Base-by-base conservation (phyloP, 768 basidiomycete genomes). In the Russula ochroleuca region DNA sequence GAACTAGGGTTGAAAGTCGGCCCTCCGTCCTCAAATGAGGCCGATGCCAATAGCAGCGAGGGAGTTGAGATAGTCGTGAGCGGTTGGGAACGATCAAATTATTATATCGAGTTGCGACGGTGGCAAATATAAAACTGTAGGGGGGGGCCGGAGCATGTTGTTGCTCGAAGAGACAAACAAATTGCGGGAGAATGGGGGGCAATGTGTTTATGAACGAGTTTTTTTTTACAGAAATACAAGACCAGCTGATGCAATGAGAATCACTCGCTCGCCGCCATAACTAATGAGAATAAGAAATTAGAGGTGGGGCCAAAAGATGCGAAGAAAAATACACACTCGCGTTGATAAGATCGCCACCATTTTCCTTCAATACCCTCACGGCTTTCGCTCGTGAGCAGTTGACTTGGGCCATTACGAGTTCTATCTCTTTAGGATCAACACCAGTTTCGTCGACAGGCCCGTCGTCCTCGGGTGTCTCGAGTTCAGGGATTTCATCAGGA, bases 211-310 rank as follows among this genome's bases (percentile, higher is more conserved):
- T 55, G 25, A 28, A 38, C 33, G n/a, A 5, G 23, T 56, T 35
- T 59, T 35, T 59, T 28, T 45, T 65, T 65, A 64, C 53, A 56
- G 23, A 5, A 56, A 19, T 55, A 65, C 64, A 69, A 67, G 74
- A 74, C 71, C 74, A 67, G 73, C 64, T 72, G 69, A 58, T 40
- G 66, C 71, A 70, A 67, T 68, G 69, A 45, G 23, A 68, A 78
- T 81, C 79, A 94, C 79, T 90, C 90, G 85, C 88, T 92, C 69
- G 92, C 92, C 11, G 92, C 90, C 92, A 94, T 94, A 75, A 94
- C 92, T 94, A 51, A 33, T 21, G 33, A 11, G 40, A 40, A 40
- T 15, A 23, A 40, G 17, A n/a, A 14, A 47, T 64, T n/a, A 59
- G 51, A 31, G 41, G 21, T 23, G 41, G 10, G 5, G 1, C 5